A percentile compares a stretch with the other conserved stretches of the same genome.
These are phyloP conservation scores for Phytophthora pini DNA, from an alignment of 352 stramenopile species.

Conservation along the genomic window DNA sequence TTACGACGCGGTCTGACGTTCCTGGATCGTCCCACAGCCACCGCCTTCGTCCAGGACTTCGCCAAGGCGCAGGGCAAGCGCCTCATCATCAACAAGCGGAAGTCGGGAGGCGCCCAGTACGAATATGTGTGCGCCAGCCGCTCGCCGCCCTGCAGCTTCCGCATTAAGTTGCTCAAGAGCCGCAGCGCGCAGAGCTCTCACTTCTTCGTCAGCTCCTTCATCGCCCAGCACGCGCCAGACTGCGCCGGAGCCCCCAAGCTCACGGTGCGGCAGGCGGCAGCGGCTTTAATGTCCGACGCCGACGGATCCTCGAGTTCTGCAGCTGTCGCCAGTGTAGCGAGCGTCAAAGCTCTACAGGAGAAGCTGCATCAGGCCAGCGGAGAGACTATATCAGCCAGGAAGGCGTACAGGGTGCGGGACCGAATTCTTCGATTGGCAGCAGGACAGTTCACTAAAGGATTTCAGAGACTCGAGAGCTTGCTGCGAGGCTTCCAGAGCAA, in stretches of 20 bases:
- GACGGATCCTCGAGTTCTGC: slow-evolving; percentile 8
- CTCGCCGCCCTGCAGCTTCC: slow-evolving; percentile 33
- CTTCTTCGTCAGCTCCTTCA: slow-evolving; percentile 49
- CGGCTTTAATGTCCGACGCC: slow-evolving; percentile 22
- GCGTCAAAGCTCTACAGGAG: slow-evolving; percentile 41
- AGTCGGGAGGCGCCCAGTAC: slow-evolving; percentile 45
- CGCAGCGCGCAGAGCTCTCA: slow-evolving; percentile 42
- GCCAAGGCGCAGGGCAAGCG: slow-evolving; percentile 49
- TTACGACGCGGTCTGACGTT: slow-evolving; percentile 38
- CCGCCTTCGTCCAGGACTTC: slow-evolving; percentile 48
- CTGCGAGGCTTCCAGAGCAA: slow-evolving; percentile 37
- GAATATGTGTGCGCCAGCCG: slow-evolving; percentile 44
- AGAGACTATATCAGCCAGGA: slow-evolving; percentile 39
- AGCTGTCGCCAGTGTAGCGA: slow-evolving; percentile 21
- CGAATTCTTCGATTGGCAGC: slow-evolving; percentile 36
- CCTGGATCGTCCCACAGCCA: slow-evolving; percentile 34
- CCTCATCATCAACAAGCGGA: slow-evolving; percentile 47
- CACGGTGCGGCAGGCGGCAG: slow-evolving; percentile 42
- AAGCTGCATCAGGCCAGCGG: slow-evolving; percentile 31
- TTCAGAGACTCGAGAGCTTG: slow-evolving; percentile 40
- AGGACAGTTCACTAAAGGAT: slow-evolving; percentile 38
- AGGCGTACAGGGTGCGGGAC: slow-evolving; percentile 44
- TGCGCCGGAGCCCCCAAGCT: slow-evolving; percentile 37
- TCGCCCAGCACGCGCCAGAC: slow-evolving; percentile 24
- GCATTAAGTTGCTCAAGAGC: slow-evolving; percentile 48